A percentile compares a stretch with the other conserved stretches of the same genome.
Conservation (phyloP, 1,139 yeast species). For the Yamadazyma jaroonii region DNA sequence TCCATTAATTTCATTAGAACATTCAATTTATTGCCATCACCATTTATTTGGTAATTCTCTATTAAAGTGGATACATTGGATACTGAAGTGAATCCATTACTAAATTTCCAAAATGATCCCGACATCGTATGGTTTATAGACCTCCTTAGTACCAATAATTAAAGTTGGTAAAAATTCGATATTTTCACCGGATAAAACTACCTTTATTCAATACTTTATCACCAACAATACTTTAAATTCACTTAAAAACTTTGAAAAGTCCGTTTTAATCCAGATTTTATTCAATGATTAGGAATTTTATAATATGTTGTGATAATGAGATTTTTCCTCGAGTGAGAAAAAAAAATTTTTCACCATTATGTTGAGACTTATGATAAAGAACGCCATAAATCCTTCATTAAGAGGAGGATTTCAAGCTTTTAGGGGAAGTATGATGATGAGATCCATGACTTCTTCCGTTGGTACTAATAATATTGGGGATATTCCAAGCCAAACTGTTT, state of each 20-base stretch:
- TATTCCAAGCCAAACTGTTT: not conserved
- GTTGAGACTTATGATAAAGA: no score
- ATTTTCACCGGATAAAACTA: no score
- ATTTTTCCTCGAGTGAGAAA: no score
- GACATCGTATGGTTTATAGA: constrained; percentile 53
- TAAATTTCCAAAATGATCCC: constrained; percentile 89
- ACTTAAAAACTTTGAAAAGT: no score
- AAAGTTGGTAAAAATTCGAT: not conserved
- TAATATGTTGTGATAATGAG: no score
- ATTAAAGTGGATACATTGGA: constrained; percentile 73
- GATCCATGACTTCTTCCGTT: not conserved
- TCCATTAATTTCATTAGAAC: constrained; percentile 70
- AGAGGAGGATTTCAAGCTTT: no score
- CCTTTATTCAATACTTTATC: not conserved
- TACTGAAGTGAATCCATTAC: constrained; percentile 76
- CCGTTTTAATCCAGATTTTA: no score
- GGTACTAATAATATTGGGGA: not conserved
- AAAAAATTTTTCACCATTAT: no score
- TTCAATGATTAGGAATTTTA: no score
- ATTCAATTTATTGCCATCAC: constrained; percentile 15
- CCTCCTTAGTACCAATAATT: no score
- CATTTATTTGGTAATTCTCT: constrained; percentile 44
- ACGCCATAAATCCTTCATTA: no score
- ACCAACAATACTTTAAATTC: not conserved
- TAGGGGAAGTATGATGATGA: not conserved